Conservation (phyloP, 345 rosid genomes). For the Punica granatum region DNA sequence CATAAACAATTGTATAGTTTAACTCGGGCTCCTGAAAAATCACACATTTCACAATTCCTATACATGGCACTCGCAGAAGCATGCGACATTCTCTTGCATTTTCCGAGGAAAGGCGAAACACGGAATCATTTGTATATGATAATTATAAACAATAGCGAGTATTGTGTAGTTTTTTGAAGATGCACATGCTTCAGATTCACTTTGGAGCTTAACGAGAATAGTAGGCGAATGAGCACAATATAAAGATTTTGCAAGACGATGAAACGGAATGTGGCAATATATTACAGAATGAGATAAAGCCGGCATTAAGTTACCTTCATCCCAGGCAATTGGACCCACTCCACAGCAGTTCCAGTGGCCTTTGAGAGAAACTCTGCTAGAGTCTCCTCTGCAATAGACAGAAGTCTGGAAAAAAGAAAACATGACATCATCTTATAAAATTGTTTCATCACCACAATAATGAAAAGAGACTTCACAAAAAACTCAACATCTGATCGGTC, state of each 20-base stretch:
- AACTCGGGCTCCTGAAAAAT: background rate
- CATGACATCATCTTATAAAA: slow-evolving; percentile 6
- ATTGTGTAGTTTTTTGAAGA: background rate
- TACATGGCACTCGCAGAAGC: background rate
- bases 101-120: background rate
- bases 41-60: background rate
- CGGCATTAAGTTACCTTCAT: slow-evolving; percentile 55
- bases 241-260: background rate
- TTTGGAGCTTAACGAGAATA: background rate
- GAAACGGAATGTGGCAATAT: background rate
- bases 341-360: slow-evolving; percentile 99
- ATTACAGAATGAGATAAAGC: background rate
- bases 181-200: background rate
- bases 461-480: slow-evolving; percentile 16
- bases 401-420: slow-evolving; percentile 42
- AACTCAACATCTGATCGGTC: slow-evolving; percentile 7
- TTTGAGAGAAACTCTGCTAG: slow-evolving; percentile 98
- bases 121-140: slow-evolving; percentile 1
- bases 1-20: background rate
- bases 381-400: slow-evolving; percentile 99
- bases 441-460: background rate
- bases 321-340: slow-evolving; percentile 99
- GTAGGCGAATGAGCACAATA: background rate
- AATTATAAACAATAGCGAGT: background rate
- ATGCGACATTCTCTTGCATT: slow-evolving; percentile 3